Evolutionary conservation across 306 rosid genomes (phyloP), one percentile per base, ranked within the genome.

Genomic region (Hippophae rhamnoides): DNA sequence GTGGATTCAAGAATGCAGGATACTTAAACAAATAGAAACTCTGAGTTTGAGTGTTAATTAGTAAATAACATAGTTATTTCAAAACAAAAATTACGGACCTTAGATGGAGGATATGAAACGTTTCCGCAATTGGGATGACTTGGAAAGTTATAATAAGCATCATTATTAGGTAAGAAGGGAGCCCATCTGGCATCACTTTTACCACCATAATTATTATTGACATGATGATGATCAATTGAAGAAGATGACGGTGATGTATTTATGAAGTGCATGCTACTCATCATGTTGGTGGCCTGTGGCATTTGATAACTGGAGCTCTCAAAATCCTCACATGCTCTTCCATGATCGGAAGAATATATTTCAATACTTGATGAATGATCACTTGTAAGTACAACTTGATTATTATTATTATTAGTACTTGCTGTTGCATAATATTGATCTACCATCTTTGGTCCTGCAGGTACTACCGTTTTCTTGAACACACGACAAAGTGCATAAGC

Each of bases 401-500:
- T 42, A 55, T 55, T 27, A 55, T 55, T 42, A 31, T 27, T 31
- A 40, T 57, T 71, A 6, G 57, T 65, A 65, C 73, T 79, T 27
- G 69, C 72, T 13, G 74, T 71, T 9, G 59, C 87, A 60, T 74
- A 82, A 11, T 74, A 80, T 7, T 84, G 81, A 10, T 78, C 94
- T 25, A 60, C 95, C 27, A 78, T 71, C 72, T 84, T 90, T 38
- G 90, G 90, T 1, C 68, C 67, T 40, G 76, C 38, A 31, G 38
- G 38, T 31, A 4, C 65, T n/a, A 84, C 25, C 27, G 61, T 87
- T 73, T 90, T 90, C 82, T 90, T 90, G 61, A 87, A 74, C 57
- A 90, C 76, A 23, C 97, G 94, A 49, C 97, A 87, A 31, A 90
- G 82, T 1, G 97, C 90, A 74, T 90, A 90, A 0, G 92, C 96